phyloP scores from a whole-genome alignment of 208 protist species.

The Acanthamoeba castellanii region DNA sequence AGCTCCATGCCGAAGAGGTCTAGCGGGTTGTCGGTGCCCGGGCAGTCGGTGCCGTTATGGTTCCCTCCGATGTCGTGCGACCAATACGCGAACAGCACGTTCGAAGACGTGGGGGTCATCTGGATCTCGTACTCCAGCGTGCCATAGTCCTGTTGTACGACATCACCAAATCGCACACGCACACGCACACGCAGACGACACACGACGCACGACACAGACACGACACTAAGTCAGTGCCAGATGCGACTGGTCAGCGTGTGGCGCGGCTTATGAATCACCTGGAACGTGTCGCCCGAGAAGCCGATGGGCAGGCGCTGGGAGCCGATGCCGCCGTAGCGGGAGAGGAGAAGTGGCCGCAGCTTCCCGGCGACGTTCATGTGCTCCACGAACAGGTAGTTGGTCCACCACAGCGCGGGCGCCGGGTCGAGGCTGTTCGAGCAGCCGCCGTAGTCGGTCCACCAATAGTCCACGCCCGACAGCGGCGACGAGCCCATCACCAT shows the following conservation, averaged over 20 bases:
- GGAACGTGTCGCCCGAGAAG: constrained; percentile 84
- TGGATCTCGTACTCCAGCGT: constrained; percentile 19
- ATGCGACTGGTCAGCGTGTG: not conserved
- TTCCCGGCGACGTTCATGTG: not conserved
- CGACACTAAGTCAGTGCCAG: constrained; percentile 79
- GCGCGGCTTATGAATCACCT: constrained; percentile 71
- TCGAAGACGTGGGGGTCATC: constrained; percentile 5
- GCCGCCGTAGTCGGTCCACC: constrained; percentile 22
- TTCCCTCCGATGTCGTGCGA: constrained; percentile 74
- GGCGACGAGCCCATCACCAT: not conserved
- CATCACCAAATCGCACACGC: too few relatives aligned
- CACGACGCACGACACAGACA: too few relatives aligned
- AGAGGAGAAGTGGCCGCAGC: constrained; percentile 3
- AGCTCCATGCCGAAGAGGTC: constrained; percentile 79
- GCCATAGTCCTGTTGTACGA: constrained; percentile 73
- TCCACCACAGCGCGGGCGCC: not conserved
- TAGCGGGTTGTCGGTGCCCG: not conserved
- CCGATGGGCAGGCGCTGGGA: constrained; percentile 86
- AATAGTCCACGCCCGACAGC: not conserved
- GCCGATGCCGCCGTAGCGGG: constrained; percentile 85
- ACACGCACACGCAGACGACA: too few relatives aligned
- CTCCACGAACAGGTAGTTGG: constrained; percentile 6
- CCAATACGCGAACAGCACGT: constrained; percentile 54
- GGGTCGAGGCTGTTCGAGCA: not conserved
- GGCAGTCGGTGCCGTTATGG: not conserved